phyloP scores from a whole-genome alignment of 2,329 filamentous ascomycete species.

The Fusarium nygamai region DNA sequence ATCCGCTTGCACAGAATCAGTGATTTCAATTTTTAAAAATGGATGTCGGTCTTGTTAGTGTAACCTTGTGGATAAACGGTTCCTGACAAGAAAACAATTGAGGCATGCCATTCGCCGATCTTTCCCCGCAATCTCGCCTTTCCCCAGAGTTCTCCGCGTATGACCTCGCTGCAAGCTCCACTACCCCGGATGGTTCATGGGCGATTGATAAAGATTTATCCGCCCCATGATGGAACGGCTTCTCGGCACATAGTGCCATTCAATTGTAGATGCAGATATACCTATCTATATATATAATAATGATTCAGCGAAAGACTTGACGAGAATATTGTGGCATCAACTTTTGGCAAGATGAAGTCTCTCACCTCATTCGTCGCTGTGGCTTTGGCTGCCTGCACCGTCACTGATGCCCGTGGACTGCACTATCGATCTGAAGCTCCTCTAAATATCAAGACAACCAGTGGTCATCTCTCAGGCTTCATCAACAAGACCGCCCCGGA shows the following conservation, averaged over 20 bases:
- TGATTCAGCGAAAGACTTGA: no score
- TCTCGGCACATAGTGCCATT: neutral
- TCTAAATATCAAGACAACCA: neutral
- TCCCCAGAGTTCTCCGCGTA: conserved; percentile 17
- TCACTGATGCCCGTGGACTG: neutral
- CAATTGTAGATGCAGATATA: neutral
- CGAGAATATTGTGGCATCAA: no score
- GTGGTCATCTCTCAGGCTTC: conserved; percentile 1
- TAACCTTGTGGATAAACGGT: neutral
- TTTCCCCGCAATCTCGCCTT: neutral
- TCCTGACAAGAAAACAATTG: neutral
- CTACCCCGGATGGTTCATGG: neutral
- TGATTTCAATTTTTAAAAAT: accelerated
- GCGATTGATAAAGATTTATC: conserved; percentile 15
- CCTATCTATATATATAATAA: neutral
- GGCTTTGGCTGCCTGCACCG: neutral
- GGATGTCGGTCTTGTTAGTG: neutral
- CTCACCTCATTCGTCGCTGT: neutral
- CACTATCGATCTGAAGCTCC: neutral
- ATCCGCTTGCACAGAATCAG: neutral
- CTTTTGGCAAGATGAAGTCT: neutral
- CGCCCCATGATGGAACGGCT: neutral
- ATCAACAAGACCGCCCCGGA: conserved; percentile 1
- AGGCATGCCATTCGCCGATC: neutral
- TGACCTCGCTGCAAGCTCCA: neutral